Evolutionary conservation across 148 eudicot species (phyloP), one percentile per base, ranked within the genome.

Genomic region (Vaccinium vitisidaea): DNA sequence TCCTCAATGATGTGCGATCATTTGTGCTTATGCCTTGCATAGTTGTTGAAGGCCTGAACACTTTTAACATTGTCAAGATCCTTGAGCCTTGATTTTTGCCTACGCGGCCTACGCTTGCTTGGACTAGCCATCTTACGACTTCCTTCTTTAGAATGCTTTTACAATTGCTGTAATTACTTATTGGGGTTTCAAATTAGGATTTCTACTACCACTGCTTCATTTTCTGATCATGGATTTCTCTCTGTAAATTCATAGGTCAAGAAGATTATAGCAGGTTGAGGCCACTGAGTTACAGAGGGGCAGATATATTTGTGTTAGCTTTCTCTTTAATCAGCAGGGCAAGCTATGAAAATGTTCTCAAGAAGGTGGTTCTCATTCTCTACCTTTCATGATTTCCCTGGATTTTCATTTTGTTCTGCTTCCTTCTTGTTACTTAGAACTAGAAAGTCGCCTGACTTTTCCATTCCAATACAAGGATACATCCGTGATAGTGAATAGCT

Each of bases 241-340:
- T 63, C 84, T 73, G 54, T 71, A 27, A 80, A 39, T 85, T 78
- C 55, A 82, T 86, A 95, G 98, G 98, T 75, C 98, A 96, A 69
- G 98, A 96, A 86, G 98, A 96, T 80, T 96, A 93, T 55, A 93
- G 96, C 87, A 95, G 98, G 87, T 87, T 95, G 89, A 94, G 98
- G 92, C 98, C 98, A 84, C 90, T 95, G 86, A 95, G 98, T 86
- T 95, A 95, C 86, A 92, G 98, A 88, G 98, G 98, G 71, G 98
- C 98, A 55, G 98, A 95, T 84, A 90, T 95, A 73, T 95, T 94
- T 93, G 95, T 95, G 48, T 87, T 95, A 83, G 98, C 98, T 46
- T 95, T 95, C 90, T 94, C 98, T 84, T 91, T 95, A 85, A 93
- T 92, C 80, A 95, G 98, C 87, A 92, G 95, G 84, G 93, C 98